These are phyloP conservation scores for Phaeosphaeriaceae sp. DNA, from an alignment of 2,329 filamentous ascomycete species.

Conservation along the genomic window DNA sequence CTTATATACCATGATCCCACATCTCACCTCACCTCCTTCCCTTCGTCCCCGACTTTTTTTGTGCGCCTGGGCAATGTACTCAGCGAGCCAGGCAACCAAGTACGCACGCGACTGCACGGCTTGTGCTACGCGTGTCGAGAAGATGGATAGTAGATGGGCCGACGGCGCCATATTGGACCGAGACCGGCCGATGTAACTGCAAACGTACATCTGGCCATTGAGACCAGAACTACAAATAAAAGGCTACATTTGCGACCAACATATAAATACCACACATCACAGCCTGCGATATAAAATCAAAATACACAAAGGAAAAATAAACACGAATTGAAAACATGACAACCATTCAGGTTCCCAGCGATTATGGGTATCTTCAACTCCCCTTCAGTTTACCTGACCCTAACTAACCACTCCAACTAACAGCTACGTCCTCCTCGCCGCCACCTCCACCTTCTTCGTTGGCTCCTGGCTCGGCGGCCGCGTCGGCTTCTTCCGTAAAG, in stretches of 20 bases:
- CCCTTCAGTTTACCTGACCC: neutral
- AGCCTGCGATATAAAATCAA: neutral
- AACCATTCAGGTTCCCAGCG: slow-evolving; percentile 30
- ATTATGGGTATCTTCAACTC: slow-evolving; percentile 34
- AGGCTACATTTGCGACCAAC: neutral
- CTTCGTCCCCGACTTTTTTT: no score
- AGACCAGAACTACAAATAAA: neutral
- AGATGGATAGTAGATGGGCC: neutral
- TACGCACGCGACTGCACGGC: no score
- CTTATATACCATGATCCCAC: no score
- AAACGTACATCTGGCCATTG: neutral
- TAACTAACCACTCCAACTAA: slow-evolving; percentile 9
- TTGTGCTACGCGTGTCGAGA: no score
- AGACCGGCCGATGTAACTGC: slow-evolving; percentile 26
- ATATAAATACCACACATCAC: neutral
- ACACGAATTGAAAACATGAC: slow-evolving; percentile 24
- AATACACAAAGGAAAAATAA: neutral
- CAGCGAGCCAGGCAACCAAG: no score
- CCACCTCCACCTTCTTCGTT: slow-evolving; percentile 62
- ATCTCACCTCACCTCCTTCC: no score
- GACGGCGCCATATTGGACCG: slow-evolving; percentile 24
- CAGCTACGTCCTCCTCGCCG: slow-evolving; percentile 63
- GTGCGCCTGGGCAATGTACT: no score
- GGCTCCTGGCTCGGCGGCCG: slow-evolving; percentile 58
- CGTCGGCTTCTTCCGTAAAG: slow-evolving; percentile 56